These are phyloP conservation scores for Calonectria multiphialidica DNA, from an alignment of 2,329 filamentous ascomycete species.

Conservation along the genomic window DNA sequence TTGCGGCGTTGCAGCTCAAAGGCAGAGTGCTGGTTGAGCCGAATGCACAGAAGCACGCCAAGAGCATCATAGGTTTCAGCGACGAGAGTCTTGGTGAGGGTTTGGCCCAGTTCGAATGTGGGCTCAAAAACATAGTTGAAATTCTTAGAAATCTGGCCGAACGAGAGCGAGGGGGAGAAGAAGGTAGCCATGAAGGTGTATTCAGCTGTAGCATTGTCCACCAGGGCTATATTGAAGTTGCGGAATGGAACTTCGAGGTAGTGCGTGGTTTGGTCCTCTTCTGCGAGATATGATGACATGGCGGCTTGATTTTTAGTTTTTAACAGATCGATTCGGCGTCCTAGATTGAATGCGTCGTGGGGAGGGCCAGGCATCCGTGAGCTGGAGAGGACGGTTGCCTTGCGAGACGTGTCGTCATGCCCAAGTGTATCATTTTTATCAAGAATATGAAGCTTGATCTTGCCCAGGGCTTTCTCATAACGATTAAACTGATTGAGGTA, in stretches of 20 bases:
- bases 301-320: conserved; percentile 80
- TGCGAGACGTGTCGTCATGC: conserved; percentile 78
- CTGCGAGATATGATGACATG: conserved; percentile 88
- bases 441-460: conserved; percentile 84
- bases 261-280: conserved; percentile 88
- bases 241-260: conserved; percentile 93
- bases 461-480: conserved; percentile 86
- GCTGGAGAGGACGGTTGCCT: conserved; percentile 68
- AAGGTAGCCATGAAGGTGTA: conserved; percentile 94
- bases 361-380: conserved; percentile 63
- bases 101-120: conserved; percentile 86
- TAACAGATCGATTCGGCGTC: conserved; percentile 86
- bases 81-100: conserved; percentile 80
- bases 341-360: conserved; percentile 91
- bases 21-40: conserved; percentile 92
- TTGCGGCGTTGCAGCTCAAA: conserved; percentile 95
- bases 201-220: conserved; percentile 95
- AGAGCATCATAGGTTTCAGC: conserved; percentile 85
- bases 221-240: conserved; percentile 92
- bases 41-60: conserved; percentile 89
- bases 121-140: conserved; percentile 92
- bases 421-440: conserved; percentile 89
- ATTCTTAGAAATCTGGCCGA: conserved; percentile 82
- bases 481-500: conserved; percentile 91
- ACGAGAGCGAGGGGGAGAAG: conserved; percentile 83